Evolutionary conservation across 2,329 filamentous ascomycete species (phyloP), one percentile per base, ranked within the genome.

Genomic region (Microcyclospora tardicrescens): DNA sequence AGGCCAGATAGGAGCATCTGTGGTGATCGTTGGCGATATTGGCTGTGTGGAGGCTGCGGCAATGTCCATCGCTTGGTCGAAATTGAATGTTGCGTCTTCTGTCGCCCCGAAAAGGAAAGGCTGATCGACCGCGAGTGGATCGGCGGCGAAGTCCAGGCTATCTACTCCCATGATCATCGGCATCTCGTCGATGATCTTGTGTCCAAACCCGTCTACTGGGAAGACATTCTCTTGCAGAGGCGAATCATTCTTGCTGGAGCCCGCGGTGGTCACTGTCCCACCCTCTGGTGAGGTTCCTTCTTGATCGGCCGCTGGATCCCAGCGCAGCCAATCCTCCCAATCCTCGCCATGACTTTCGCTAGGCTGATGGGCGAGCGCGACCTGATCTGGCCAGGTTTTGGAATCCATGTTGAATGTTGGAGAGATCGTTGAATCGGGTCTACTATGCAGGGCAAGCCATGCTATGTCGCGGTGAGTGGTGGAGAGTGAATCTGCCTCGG

Each of bases 261-360:
- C 51, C 12, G 30, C 30, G 16, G 55, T 56, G 37, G 53, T 44
- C 44, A 55, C 57, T 16, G 53, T 56, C 33, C 47, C 49, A 33
- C 56, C 56, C 37, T 57, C 54, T 10, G 57, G 55, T 13, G 56
- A 57, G 3, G 53, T 52, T 4, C 12, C 12, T n/a, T 52, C 41
- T 16, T 12, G n/a, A 13, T 59, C 55, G 8, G 48, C 51, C 29
- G 60, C 54, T 35, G 63, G 62, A 50, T 68, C 63, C 62, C 63
- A 68, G 40, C 62, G 56, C 57, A 68, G 62, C 62, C 63, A 68
- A 33, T 68, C 61, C 47, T 62, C 64, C 64, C 65, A 68, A 47
- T 61, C 58, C 35, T 60, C 54, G 36, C 37, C 36, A 28, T 34
- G 19, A 24, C 5, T 24, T 24, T 24, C 19, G 19, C 19, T 24